Evolutionary conservation across 2,329 filamentous ascomycete species (phyloP), one percentile per base, ranked within the genome.

Genomic region (Leptographium lundbergii): DNA sequence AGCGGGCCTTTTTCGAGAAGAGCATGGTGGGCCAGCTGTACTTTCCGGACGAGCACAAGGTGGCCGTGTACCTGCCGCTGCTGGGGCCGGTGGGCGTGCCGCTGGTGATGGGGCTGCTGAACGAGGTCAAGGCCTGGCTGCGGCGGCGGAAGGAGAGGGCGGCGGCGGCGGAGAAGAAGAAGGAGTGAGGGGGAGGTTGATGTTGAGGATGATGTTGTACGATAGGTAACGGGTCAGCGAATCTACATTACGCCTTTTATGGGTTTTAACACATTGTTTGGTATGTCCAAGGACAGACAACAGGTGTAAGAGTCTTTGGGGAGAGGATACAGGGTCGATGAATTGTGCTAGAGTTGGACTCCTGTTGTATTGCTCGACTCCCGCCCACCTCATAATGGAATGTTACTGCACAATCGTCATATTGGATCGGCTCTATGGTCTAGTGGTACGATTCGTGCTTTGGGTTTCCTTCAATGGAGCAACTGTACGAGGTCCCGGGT

Each of bases 21-120:
- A 95, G 89, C 68, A 99, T 99, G 94, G 94, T 99, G 14, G 94
- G 91, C 0, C 94, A 97, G 74, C 86, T 97, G 2, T 99, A 97
- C 72, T 99, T 99, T 71, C 94, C 94, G 0, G 94, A 99, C 68
- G 94, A 99, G 74, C 94, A 99, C 72, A 99, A 97, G 72, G 83
- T 99, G 27, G 94, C 94, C 0, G 94, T 99, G 0, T 99, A 99
- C 70, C 73, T 99, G 66, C 94, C 94, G 1, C 74, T 99, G 13
- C 74, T 99, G 48, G 94, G 94, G 0, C 94, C 94, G 0, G 85
- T 97, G 48, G 91, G 89, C 5, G 92, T 97, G 14, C 94, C 94
- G 45, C 74, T 99, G 56, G 70, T 96, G 7, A 88, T 96, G 81
- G 87, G 88, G 4, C 75, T 89, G 32, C 65, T 96, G 52, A 95